phyloP scores from a whole-genome alignment of 371 early-diverging fungal species.

The Mortierella sp. region DNA sequence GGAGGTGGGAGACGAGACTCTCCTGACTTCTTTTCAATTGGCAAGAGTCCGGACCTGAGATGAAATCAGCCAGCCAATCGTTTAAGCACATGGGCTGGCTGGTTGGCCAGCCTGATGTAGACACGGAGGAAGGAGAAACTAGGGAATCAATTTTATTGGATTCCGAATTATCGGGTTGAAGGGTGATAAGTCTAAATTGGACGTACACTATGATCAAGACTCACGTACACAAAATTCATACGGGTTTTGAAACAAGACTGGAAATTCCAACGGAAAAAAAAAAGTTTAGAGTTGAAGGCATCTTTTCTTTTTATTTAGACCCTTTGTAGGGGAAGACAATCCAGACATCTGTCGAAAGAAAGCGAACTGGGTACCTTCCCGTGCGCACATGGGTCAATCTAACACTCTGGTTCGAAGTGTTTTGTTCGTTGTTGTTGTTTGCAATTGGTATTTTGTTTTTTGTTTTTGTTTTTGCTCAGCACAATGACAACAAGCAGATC shows the following conservation, averaged over 20 bases:
- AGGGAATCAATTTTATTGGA: neutral
- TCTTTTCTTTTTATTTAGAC: neutral
- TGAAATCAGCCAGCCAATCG: slow-evolving; percentile 1
- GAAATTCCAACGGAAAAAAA: neutral
- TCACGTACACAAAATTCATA: neutral
- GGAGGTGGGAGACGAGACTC: neutral
- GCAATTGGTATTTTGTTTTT: neutral
- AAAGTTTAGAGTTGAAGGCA: neutral
- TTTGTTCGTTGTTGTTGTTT: neutral
- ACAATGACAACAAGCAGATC: neutral
- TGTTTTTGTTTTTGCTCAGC: neutral
- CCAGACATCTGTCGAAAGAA: neutral
- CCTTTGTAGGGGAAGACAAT: no score
- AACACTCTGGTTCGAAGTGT: neutral
- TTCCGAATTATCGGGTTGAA: neutral
- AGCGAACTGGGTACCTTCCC: slow-evolving; percentile 7
- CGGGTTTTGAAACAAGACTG: neutral
- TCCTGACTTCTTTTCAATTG: neutral
- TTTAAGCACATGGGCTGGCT: neutral
- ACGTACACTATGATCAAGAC: neutral
- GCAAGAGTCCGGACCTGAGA: neutral
- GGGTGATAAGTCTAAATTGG: no score
- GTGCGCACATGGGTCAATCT: neutral
- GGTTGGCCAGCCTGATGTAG: neutral
- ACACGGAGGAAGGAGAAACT: slow-evolving; percentile 2